These are phyloP conservation scores for Hyphopichia pseudoburtonii DNA, from an alignment of 1,139 yeast genomes.

Conservation along the genomic window DNA sequence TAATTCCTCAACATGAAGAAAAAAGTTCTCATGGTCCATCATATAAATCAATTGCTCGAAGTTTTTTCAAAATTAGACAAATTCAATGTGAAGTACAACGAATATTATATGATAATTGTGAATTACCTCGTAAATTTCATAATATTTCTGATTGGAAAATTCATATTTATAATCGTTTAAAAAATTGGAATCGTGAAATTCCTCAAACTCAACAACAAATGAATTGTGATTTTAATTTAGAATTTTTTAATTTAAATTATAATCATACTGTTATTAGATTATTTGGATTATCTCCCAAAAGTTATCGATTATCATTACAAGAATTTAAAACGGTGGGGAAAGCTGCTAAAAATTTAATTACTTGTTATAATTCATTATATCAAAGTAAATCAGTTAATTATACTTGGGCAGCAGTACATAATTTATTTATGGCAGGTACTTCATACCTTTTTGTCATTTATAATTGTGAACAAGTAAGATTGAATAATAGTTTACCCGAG, in stretches of 20 bases:
- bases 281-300: constrained; percentile 76
- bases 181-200: constrained; percentile 57
- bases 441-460: constrained; percentile 77
- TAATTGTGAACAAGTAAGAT: constrained; percentile 58
- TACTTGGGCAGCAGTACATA: constrained; percentile 94
- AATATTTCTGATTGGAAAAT: constrained; percentile 59
- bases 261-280: constrained; percentile 71
- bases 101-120: constrained; percentile 66
- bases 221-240: constrained; percentile 73
- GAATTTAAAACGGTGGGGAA: constrained; percentile 61
- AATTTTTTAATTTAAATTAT: constrained; percentile 72
- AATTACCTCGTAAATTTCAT: constrained; percentile 64
- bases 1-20: constrained; percentile 32
- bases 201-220: constrained; percentile 60
- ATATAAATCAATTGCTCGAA: constrained; percentile 63
- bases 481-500: constrained; percentile 46
- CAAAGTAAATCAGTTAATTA: constrained; percentile 64
- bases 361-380: constrained; percentile 59
- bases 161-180: constrained; percentile 51
- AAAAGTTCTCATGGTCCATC: background rate
- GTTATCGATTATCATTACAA: constrained; percentile 50
- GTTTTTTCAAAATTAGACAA: constrained; percentile 66
- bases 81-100: constrained; percentile 79
- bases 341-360: constrained; percentile 66
- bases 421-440: constrained; percentile 85